Base-by-base conservation (phyloP, 495 filamentous ascomycete genomes). In the Talaromyces nanjingensis region DNA sequence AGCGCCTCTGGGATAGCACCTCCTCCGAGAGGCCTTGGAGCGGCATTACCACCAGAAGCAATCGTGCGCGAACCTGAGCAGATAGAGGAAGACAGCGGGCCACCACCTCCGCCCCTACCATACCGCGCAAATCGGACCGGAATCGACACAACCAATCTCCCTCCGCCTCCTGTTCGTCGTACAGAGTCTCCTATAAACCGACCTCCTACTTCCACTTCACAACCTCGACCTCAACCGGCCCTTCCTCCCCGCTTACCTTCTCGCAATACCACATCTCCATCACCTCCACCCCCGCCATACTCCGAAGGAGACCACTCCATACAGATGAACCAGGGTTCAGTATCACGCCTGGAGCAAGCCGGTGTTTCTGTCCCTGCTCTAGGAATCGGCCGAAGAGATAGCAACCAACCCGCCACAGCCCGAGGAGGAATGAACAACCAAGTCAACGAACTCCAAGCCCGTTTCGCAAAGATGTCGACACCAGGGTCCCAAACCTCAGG, bases 361-460 rank as follows among this genome's bases (percentile, higher is more conserved):
- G 93, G 93, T 3, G 81, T 97, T 52, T 90, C 87, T 0, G 91
- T 97, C 2, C 91, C 93, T 1, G 90, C 83, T 0, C 79, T 97
- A 49, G 89, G 89, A 16, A 96, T 96, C 65, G 87, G 86, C 59
- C 65, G 62, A 56, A 70, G 25, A 64, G 62, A 64, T 11, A 66
- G 63, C 59, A 60, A 65, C 27, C 4, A 59, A 62, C 27, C 64
- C 53, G 14, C 66, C 65, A 66, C 55, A 42, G 65, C 20, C 60
- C 70, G 25, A 53, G 59, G 22, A 65, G 62, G 37, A 6, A 37
- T 60, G 33, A 71, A 72, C 55, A 63, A 72, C 1, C 83, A 85
- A 45, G 68, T 91, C 5, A 83, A 81, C 66, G 86, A 90, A 63
- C 78, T 96, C 5, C 86, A 91, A 69, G 83, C 84, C 18, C 81